These are phyloP conservation scores for Sarocladium brachiariae DNA, from an alignment of 2,329 filamentous ascomycete species.

Conservation along the genomic window DNA sequence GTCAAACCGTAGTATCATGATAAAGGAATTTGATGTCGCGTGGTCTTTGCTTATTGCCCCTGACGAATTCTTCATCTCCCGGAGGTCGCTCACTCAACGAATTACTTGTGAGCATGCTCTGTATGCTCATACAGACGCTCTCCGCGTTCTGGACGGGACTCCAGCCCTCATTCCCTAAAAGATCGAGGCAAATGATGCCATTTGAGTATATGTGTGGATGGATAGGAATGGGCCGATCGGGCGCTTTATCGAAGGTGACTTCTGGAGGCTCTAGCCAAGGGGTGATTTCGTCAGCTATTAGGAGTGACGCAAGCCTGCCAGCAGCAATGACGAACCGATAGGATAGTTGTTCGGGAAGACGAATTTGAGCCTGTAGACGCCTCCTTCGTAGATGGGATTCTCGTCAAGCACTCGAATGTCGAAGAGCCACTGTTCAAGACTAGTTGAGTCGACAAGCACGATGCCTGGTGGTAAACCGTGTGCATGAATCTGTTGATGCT, in stretches of 20 bases:
- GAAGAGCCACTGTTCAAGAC: conserved; percentile 71
- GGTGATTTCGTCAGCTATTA: not conserved
- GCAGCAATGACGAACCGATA: conserved; percentile 58
- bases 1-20: conserved; percentile 73
- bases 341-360: conserved; percentile 79
- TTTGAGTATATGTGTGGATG: conserved; percentile 98
- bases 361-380: conserved; percentile 82
- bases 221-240: conserved; percentile 70
- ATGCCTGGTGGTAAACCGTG: conserved; percentile 61
- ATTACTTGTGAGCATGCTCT: conserved; percentile 97
- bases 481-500: conserved; percentile 40
- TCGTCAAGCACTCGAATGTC: conserved; percentile 86
- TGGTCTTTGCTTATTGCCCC: conserved; percentile 69
- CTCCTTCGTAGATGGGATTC: conserved; percentile 78
- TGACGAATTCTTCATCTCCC: conserved; percentile 85
- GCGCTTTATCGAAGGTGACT: conserved; percentile 72
- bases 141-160: conserved; percentile 95
- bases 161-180: conserved; percentile 85
- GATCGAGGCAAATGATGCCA: conserved; percentile 94
- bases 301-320: not conserved
- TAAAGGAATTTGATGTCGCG: conserved; percentile 91
- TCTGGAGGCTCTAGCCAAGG: conserved; percentile 72
- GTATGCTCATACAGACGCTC: conserved; percentile 92
- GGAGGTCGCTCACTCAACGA: conserved; percentile 83
- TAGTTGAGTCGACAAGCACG: conserved; percentile 72